Percentiles rank a stretch among this genome's conserved stretches.
These are phyloP conservation scores for Dactylellina drechsleri DNA, from an alignment of 2,329 filamentous ascomycete species.

Conservation along the genomic window DNA sequence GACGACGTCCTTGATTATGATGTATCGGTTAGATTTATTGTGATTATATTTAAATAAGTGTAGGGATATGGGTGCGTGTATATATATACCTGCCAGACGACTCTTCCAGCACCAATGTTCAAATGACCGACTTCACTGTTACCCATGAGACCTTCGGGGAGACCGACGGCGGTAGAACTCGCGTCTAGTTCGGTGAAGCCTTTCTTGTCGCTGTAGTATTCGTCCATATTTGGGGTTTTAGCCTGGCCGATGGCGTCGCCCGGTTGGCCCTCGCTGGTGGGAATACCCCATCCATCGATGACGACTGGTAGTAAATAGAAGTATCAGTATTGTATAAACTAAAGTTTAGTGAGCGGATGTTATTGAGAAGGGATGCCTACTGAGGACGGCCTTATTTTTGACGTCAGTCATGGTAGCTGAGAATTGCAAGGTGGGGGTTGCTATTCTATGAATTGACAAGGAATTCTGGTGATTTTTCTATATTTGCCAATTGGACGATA, in stretches of 20 bases:
- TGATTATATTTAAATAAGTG: too few species aligned
- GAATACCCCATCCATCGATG: constrained; percentile 97
- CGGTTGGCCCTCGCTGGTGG: constrained; percentile 77
- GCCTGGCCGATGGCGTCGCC: constrained; percentile 96
- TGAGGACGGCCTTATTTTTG: constrained; percentile 76
- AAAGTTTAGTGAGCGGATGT: not conserved
- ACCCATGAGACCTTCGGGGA: constrained; percentile 97
- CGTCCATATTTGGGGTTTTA: constrained; percentile 93
- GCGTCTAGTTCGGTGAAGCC: constrained; percentile 94
- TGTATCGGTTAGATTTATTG: too few species aligned
- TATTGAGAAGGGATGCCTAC: constrained; percentile 63
- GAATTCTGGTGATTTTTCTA: not conserved
- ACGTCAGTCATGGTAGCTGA: constrained; percentile 69
- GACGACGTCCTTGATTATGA: constrained; percentile 71
- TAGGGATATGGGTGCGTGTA: not conserved
- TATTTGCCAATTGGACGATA: not conserved
- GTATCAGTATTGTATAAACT: constrained; percentile 1
- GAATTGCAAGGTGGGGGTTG: constrained; percentile 8
- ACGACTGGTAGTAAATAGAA: constrained; percentile 72
- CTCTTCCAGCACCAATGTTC: constrained; percentile 96
- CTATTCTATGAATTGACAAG: not conserved
- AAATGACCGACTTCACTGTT: constrained; percentile 98
- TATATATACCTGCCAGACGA: constrained; percentile 85
- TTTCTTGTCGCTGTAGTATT: constrained; percentile 81
- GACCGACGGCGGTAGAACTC: constrained; percentile 91